Evolutionary conservation across 1,284 basidiomycete species (phyloP), one percentile per base, ranked within the genome.

Genomic region (Ceratobasidium sp.): DNA sequence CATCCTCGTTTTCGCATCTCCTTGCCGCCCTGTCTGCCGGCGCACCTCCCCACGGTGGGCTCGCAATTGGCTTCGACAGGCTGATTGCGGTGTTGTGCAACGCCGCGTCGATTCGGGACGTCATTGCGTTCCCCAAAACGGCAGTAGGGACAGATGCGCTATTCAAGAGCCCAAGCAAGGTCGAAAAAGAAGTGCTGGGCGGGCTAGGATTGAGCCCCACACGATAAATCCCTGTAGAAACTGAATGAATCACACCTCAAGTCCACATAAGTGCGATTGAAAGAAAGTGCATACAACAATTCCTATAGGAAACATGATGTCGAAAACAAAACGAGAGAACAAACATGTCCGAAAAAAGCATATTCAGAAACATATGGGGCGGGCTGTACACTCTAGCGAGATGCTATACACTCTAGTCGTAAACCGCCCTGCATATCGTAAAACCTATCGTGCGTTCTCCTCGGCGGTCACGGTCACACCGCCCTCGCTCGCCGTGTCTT

Each of bases 51-150:
- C 95, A 98, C 79, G 95, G 91, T n/a, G 95, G 95, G 47, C 92
- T 98, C 68, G 95, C 95, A 0, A 82, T 96, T 68, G 94, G 96
- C 40, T 93, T 98, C 74, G 96, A 98, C 82, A 87, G 95, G 43
- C 82, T 98, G 72, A 90, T 97, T 85, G 85, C 94, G 17, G 93
- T 96, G 73, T 84, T 98, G 1, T 94, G 92, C 80, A 87, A 88
- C 71, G 85, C 92, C 0, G 83, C 86, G 69, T 91, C 90, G 31
- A 98, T 98, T 73, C 84, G 94, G 70, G 95, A 98, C 77, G 95
- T 98, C 73, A 97, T 98, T 74, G 95, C 95, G 8, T 98, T 98
- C 82, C 95, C 95, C 3, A 98, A 98, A 82, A 91, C 91, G 6
- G 86, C 86, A 25, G 84, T 82, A 50, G 95, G 95, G 13, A 84